Percentiles rank a stretch among this genome's conserved stretches.
These are phyloP conservation scores for Hyparrhenia diplandra DNA, from an alignment of 176 grass and related monocot species.

Conservation along the genomic window DNA sequence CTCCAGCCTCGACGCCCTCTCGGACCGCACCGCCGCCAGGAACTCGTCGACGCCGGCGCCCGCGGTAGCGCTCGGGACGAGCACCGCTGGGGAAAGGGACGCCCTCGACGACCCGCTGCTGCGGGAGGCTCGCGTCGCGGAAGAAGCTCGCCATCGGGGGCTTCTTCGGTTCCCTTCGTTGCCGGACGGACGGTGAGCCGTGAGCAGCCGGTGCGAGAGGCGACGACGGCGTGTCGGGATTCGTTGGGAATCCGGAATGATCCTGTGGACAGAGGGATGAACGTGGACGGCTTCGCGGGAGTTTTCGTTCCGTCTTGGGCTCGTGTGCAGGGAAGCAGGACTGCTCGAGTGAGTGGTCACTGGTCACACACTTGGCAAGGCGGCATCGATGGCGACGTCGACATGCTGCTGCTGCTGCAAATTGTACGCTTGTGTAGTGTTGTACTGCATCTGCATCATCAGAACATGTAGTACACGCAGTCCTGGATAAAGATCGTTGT, in stretches of 20 bases:
- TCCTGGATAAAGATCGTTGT: too few relatives aligned
- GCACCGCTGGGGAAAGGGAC: conserved; percentile 73
- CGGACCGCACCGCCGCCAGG: conserved; percentile 39
- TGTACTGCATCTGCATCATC: too few relatives aligned
- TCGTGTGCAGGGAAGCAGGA: background rate
- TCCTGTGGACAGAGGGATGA: conserved; percentile 23
- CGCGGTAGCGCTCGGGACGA: conserved; percentile 25
- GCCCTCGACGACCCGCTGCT: conserved; percentile 64
- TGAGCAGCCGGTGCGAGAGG: background rate
- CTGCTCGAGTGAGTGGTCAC: background rate
- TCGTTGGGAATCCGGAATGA: background rate
- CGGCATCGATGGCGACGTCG: background rate
- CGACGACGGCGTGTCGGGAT: background rate
- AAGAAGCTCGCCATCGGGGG: conserved; percentile 52
- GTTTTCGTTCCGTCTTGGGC: background rate
- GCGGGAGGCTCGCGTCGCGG: conserved; percentile 39
- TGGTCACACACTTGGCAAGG: background rate
- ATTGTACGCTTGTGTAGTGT: too few relatives aligned
- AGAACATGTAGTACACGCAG: too few relatives aligned
- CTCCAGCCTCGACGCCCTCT: conserved; percentile 48
- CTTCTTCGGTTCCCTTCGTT: background rate
- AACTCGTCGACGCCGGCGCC: conserved; percentile 11
- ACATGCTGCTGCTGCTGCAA: too few relatives aligned
- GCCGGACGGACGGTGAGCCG: background rate
- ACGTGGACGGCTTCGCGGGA: conserved; percentile 38